Percentiles rank a stretch among this genome's conserved stretches.
phyloP scores from a whole-genome alignment of 2,329 filamentous ascomycete genomes.

The Corinectria fuckeliana region DNA sequence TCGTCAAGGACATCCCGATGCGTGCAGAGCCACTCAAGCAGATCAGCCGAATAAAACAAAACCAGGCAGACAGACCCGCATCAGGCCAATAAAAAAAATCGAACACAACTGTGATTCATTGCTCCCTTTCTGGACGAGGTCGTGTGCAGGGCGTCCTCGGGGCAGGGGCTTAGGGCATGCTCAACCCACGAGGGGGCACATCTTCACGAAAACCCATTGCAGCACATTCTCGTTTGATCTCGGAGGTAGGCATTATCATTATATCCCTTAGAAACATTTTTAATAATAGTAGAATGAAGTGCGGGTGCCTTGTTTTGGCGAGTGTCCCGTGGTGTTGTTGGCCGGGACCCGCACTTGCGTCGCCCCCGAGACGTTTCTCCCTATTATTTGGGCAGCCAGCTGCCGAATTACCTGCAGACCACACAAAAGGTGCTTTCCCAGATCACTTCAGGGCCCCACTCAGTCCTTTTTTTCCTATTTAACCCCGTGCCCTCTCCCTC shows the following conservation, averaged over 20 bases:
- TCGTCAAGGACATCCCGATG: too few relatives aligned
- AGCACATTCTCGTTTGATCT: neutral
- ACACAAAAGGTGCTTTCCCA: slow-evolving; percentile 7
- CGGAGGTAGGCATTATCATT: neutral
- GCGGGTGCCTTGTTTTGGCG: neutral
- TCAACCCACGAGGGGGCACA: neutral
- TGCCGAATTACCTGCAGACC: neutral
- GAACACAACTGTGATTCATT: neutral
- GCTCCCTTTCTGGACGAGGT: neutral
- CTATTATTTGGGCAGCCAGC: neutral
- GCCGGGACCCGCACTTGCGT: neutral
- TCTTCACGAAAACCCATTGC: neutral
- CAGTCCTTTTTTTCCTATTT: slow-evolving; percentile 13
- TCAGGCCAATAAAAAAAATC: neutral
- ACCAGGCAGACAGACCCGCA: neutral
- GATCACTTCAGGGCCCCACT: slow-evolving; percentile 18
- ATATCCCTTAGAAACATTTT: neutral
- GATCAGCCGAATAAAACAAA: neutral
- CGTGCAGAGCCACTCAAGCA: neutral
- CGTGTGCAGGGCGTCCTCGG: neutral
- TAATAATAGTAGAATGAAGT: neutral
- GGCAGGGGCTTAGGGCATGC: neutral
- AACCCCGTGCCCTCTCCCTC: slow-evolving; percentile 6
- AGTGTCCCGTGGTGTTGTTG: neutral
- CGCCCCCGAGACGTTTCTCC: neutral